Evolutionary conservation across 2,329 filamentous ascomycete species (phyloP), one percentile per base, ranked within the genome.

Genomic region (Hirsutella minnesotensis): DNA sequence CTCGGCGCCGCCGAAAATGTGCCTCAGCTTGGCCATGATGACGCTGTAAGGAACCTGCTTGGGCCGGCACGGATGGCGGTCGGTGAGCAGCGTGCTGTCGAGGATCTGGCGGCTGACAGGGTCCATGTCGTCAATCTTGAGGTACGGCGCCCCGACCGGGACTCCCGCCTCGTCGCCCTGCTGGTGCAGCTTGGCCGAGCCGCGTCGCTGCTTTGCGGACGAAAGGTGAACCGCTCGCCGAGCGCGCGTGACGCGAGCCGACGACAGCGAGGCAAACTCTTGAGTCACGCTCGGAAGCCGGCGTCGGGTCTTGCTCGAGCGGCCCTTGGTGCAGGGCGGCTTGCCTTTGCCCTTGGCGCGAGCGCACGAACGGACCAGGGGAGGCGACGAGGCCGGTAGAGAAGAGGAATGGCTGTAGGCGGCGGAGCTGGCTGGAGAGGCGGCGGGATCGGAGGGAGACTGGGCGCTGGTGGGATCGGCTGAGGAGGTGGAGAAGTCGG

Each of bases 111-210:
- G 34, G 18, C 13, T 41, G 18, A 27, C 36, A 3, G 39, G 29
- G n/a, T 45, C 43, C 43, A 45, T 45, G 16, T 45, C 29, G 9
- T 45, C 24, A 20, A 45, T 38, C 19, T 34, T 31, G n/a, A 8
- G n/a, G 19, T 36, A 45, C 16, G 39, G 43, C 10, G 27, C 2
- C 21, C 38, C 7, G n/a, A 4, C 13, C 3, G 12, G 12, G 15
- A 16, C 24, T 19, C n/a, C 13, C 13, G 16, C 5, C 24, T 18
- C 22, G 13, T 15, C 24, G 24, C 10, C 3, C n/a, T 9, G 21
- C 8, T n/a, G n/a, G n/a, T n/a, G n/a, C n/a, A n/a, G n/a, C n/a
- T n/a, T n/a, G n/a, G n/a, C n/a, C n/a, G n/a, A 10, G 37, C 21
- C 20, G 3, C 27, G 15, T 22, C 16, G 7, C n/a, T 4, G 9